These are phyloP conservation scores for Trypanosoma melophagium DNA, from an alignment of 208 protist species.

Conservation along the genomic window DNA sequence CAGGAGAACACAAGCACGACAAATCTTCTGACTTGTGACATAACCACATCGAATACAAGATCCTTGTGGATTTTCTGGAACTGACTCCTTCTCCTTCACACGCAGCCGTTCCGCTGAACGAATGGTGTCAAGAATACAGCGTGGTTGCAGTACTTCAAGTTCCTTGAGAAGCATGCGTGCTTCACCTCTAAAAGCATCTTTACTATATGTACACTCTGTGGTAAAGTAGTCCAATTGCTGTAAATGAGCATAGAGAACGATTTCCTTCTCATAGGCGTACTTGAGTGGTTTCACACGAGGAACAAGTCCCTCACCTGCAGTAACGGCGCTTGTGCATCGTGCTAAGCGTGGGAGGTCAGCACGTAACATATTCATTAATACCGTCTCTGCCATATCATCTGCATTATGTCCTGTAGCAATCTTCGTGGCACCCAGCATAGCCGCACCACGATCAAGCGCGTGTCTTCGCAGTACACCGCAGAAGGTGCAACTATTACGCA, in stretches of 20 bases:
- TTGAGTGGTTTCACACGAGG: constrained; percentile 96
- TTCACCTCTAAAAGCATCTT: constrained; percentile 95
- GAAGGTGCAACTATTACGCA: constrained; percentile 96
- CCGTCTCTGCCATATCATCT: constrained; percentile 98
- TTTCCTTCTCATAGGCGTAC: constrained; percentile 98
- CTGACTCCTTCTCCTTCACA: constrained; percentile 51
- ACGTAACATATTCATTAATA: constrained; percentile 97
- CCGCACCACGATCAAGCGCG: constrained; percentile 94
- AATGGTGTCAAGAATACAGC: constrained; percentile 92
- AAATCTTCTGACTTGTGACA: constrained; percentile 90
- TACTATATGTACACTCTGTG: constrained; percentile 97
- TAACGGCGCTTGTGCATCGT: constrained; percentile 77
- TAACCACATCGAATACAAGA: constrained; percentile 89
- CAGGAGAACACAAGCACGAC: constrained; percentile 93
- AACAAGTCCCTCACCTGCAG: constrained; percentile 59
- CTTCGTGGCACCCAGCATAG: constrained; percentile 82
- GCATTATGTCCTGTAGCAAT: constrained; percentile 99
- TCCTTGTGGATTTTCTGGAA: constrained; percentile 40
- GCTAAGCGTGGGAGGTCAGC: constrained; percentile 93
- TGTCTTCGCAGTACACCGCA: constrained; percentile 98
- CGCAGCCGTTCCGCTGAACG: constrained; percentile 82
- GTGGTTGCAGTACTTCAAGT: constrained; percentile 89
- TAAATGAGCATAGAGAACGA: constrained; percentile 98
- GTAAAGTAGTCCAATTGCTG: constrained; percentile 98
- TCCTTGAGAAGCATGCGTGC: constrained; percentile 94